Conservation (phyloP, 2,329 filamentous ascomycete species). For the Aspergillus sp. region DNA sequence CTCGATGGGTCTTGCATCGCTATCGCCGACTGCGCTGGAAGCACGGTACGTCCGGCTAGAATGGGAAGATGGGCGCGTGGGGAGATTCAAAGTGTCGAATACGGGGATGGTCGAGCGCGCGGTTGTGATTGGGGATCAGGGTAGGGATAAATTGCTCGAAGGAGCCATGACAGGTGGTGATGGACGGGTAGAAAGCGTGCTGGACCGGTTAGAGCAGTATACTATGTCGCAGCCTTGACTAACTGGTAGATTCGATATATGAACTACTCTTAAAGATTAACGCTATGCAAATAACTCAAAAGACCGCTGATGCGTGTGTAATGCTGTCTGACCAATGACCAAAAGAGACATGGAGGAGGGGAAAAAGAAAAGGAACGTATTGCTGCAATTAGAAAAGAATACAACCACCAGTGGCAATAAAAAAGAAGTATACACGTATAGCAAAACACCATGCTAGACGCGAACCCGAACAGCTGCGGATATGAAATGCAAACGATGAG, state of each 20-base stretch:
- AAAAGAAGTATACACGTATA: no score
- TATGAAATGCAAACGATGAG: neutral
- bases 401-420: no score
- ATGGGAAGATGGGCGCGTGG: slow-evolving; percentile 40
- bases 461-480: no score
- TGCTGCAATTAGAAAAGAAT: no score
- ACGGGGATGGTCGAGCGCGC: slow-evolving; percentile 35
- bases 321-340: no score
- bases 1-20: slow-evolving; percentile 27
- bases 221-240: neutral
- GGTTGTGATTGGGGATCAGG: slow-evolving; percentile 36
- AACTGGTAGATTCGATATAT: neutral
- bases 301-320: slow-evolving; percentile 16
- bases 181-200: slow-evolving; percentile 27
- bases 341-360: no score
- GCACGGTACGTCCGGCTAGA: slow-evolving; percentile 37
- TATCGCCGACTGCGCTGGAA: slow-evolving; percentile 33
- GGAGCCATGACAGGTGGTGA: slow-evolving; percentile 28
- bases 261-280: neutral
- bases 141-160: slow-evolving; percentile 32
- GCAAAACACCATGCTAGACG: no score
- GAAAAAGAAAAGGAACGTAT: no score
- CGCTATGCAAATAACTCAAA: slow-evolving; percentile 22
- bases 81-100: slow-evolving; percentile 37
- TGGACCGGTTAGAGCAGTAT: slow-evolving; percentile 23